phyloP scores from a whole-genome alignment of 169 alveolate species.

The Eimeria necatrix region DNA sequence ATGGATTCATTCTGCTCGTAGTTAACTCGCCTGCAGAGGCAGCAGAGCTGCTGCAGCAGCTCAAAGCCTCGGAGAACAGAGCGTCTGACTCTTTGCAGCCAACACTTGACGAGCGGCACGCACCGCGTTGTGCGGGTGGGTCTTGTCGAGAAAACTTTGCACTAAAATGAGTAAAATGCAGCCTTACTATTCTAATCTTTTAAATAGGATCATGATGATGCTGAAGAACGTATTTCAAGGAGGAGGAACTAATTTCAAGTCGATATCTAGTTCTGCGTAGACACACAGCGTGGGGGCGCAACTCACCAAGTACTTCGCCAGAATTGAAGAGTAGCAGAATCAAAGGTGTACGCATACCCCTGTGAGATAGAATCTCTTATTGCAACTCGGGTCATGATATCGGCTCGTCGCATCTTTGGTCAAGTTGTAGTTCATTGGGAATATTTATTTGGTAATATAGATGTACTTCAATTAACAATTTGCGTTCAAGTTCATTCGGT shows the following conservation, averaged over 20 bases:
- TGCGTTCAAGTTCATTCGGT: constrained; percentile 56
- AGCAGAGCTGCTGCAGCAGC: constrained; percentile 80
- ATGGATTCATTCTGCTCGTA: constrained; percentile 50
- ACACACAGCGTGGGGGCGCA: too few species aligned
- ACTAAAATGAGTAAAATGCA: too few species aligned
- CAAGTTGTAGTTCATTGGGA: too few species aligned
- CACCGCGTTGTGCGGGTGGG: constrained; percentile 73
- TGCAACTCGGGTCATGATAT: not conserved
- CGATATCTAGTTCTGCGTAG: too few species aligned
- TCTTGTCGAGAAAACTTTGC: not conserved
- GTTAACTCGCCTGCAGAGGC: constrained; percentile 82
- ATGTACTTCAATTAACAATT: not conserved
- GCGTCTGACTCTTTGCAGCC: constrained; percentile 78
- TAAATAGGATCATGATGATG: too few species aligned
- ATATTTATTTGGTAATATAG: not conserved
- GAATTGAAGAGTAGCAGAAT: not conserved
- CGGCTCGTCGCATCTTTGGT: too few species aligned
- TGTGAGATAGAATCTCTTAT: not conserved
- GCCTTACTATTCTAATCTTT: not conserved
- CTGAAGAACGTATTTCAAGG: too few species aligned
- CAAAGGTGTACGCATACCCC: not conserved
- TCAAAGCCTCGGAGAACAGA: constrained; percentile 81
- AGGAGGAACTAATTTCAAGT: too few species aligned
- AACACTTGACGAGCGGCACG: constrained; percentile 49
- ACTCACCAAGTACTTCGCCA: too few species aligned